A percentile compares a stretch with the other conserved stretches of the same genome.
These are phyloP conservation scores for Penicillium sp. DNA, from an alignment of 2,329 filamentous ascomycete genomes.

Conservation along the genomic window DNA sequence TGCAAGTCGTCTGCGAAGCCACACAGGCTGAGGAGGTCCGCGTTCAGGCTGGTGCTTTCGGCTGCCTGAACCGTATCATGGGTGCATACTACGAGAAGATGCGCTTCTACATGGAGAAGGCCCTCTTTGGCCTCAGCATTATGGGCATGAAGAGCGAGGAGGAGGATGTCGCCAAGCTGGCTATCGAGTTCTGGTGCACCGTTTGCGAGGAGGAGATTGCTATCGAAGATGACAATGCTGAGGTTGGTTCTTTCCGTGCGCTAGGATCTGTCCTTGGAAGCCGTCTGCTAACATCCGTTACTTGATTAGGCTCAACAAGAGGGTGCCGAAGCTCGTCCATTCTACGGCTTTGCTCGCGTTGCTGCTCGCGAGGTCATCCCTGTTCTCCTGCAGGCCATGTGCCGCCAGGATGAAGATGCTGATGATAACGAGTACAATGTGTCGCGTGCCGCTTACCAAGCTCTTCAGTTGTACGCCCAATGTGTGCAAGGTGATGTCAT, in stretches of 20 bases:
- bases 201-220: slow-evolving; percentile 98
- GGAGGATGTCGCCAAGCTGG: slow-evolving; percentile 96
- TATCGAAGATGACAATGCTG: slow-evolving; percentile 94
- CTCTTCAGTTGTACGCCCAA: slow-evolving; percentile 91
- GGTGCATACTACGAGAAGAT: slow-evolving; percentile 98
- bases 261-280: background rate
- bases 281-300: background rate
- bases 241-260: slow-evolving; percentile 54
- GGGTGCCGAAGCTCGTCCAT: slow-evolving; percentile 81
- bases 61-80: slow-evolving; percentile 98
- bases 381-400: slow-evolving; percentile 82
- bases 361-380: slow-evolving; percentile 94
- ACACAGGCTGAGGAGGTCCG: slow-evolving; percentile 89
- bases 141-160: slow-evolving; percentile 98
- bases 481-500: slow-evolving; percentile 85
- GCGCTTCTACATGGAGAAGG: slow-evolving; percentile 99
- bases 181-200: slow-evolving; percentile 99
- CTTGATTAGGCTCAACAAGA: slow-evolving; percentile 62
- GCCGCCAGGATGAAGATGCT: slow-evolving; percentile 97
- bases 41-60: slow-evolving; percentile 95
- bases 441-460: slow-evolving; percentile 93
- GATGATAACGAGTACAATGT: slow-evolving; percentile 97
- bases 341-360: slow-evolving; percentile 94
- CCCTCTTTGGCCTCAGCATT: slow-evolving; percentile 93
- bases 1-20: slow-evolving; percentile 99